A percentile compares a stretch with the other conserved stretches of the same genome.
Conservation (phyloP, 257 asterid species). For the Solanum paucissectum region DNA sequence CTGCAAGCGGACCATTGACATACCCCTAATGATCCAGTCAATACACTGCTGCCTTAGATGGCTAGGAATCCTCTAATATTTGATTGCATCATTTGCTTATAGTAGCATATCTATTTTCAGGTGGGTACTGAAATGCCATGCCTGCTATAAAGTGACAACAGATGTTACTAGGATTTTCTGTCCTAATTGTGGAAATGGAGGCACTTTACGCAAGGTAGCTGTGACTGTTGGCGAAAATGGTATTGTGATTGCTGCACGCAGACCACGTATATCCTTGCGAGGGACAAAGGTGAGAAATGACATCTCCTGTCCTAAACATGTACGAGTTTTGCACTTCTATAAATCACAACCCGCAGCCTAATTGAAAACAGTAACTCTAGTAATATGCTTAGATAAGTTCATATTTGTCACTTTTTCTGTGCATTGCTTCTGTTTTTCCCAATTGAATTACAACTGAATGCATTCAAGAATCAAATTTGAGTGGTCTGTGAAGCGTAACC, state of each 20-base stretch:
- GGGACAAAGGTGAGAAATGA: constrained; percentile 67
- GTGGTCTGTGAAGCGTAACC: neutral
- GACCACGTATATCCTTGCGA: constrained; percentile 76
- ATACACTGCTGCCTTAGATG: neutral
- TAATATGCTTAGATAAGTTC: neutral
- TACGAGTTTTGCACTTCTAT: neutral
- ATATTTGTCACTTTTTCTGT: neutral
- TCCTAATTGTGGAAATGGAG: constrained; percentile 94
- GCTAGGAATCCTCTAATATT: neutral
- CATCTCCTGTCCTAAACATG: neutral
- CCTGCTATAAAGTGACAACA: constrained; percentile 90
- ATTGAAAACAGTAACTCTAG: neutral
- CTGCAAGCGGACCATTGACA: neutral
- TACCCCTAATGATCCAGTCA: neutral
- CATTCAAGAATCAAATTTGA: neutral
- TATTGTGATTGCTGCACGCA: constrained; percentile 59
- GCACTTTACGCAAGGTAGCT: constrained; percentile 90
- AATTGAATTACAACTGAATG: neutral
- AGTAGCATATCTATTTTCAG: constrained; percentile 17
- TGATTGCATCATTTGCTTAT: neutral
- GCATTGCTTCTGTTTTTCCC: neutral
- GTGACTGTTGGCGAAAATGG: constrained; percentile 92
- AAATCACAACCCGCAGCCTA: neutral
- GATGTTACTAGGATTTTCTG: constrained; percentile 83
- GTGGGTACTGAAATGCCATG: constrained; percentile 98